These are phyloP conservation scores for Paracamarosporium sp. DNA, from an alignment of 2,329 filamentous ascomycete species.

Conservation along the genomic window DNA sequence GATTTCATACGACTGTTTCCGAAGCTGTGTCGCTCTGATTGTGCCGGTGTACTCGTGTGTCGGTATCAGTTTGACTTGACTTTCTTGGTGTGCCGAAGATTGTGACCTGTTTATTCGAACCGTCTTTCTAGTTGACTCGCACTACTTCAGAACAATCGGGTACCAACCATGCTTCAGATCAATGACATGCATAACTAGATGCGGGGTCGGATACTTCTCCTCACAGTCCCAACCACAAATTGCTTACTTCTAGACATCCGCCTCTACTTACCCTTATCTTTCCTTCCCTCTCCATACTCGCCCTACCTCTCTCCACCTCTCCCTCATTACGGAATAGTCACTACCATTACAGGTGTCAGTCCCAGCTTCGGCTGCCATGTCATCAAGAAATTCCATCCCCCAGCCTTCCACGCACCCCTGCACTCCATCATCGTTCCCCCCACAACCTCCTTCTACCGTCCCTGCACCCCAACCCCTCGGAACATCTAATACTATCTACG, in stretches of 20 bases:
- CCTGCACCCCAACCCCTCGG: too few species aligned
- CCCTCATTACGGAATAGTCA: conserved; percentile 6
- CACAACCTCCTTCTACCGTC: too few species aligned
- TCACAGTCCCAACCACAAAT: neutral
- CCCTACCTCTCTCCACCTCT: neutral
- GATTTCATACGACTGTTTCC: conserved; percentile 10
- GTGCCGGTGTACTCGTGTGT: neutral
- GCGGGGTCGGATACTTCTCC: neutral
- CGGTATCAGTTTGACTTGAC: neutral
- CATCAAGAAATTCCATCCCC: conserved; percentile 25
- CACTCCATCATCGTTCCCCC: too few species aligned
- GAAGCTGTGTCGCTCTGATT: neutral
- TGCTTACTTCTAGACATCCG: neutral
- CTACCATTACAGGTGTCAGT: conserved; percentile 32
- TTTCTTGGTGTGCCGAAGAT: neutral
- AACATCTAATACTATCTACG: too few species aligned
- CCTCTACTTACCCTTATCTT: too few species aligned
- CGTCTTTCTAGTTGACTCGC: neutral
- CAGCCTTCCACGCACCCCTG: too few species aligned
- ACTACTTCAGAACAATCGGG: neutral
- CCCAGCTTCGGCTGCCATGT: conserved; percentile 41
- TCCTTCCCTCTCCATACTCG: neutral
- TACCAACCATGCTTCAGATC: neutral
- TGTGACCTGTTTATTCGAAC: neutral
- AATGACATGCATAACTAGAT: neutral